phyloP scores from a whole-genome alignment of 768 basidiomycete species.

The Xerocomellus dryophilus region DNA sequence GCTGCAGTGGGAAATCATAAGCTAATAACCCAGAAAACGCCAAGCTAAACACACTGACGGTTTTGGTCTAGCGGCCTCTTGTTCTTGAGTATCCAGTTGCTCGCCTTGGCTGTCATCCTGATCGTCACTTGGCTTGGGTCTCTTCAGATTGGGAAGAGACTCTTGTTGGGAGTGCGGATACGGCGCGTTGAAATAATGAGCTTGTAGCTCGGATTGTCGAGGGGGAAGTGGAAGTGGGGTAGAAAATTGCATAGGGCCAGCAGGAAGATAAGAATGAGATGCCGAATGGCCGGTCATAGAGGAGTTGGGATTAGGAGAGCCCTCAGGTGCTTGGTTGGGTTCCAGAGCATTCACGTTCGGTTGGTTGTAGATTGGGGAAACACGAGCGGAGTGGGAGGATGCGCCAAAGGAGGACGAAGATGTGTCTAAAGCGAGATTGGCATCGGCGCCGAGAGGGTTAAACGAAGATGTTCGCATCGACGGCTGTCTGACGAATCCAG shows the following conservation, averaged over 20 bases:
- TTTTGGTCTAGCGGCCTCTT: constrained; percentile 20
- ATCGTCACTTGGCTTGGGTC: constrained; percentile 21
- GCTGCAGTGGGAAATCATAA: constrained; percentile 23
- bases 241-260: constrained; percentile 33
- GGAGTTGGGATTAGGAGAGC: constrained; percentile 7
- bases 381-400: constrained; percentile 8
- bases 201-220: constrained; percentile 30
- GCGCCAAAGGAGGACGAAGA: constrained; percentile 14
- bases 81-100: constrained; percentile 22
- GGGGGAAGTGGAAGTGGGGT: constrained; percentile 26
- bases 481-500: constrained; percentile 9
- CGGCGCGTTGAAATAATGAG: constrained; percentile 21
- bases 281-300: constrained; percentile 2
- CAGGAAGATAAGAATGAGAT: constrained; percentile 17
- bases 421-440: constrained; percentile 10
- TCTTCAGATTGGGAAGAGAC: constrained; percentile 12
- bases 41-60: constrained; percentile 19
- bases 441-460: constrained; percentile 4
- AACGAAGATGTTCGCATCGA: constrained; percentile 14
- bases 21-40: neutral
- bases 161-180: constrained; percentile 3
- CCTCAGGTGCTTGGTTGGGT: constrained; percentile 12
- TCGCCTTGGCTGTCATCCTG: constrained; percentile 16
- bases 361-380: constrained; percentile 17
- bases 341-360: constrained; percentile 7